A percentile compares a stretch with the other conserved stretches of the same genome.
phyloP scores from a whole-genome alignment of 129 eudicot species.

The Glebionis coronaria region DNA sequence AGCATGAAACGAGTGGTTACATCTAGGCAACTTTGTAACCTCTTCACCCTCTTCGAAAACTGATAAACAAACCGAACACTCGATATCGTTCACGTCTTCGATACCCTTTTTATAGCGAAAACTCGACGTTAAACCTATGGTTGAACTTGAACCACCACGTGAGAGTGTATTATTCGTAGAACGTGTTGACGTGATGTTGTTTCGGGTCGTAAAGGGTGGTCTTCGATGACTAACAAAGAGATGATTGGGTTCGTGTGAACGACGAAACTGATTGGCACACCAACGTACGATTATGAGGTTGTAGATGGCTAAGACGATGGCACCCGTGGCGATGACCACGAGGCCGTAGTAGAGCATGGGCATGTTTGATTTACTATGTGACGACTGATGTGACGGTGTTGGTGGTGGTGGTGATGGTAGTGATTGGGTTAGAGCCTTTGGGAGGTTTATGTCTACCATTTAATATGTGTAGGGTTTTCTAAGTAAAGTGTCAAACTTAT shows the following conservation, averaged over 20 bases:
- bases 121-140: conserved; percentile 25
- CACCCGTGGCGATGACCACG: conserved; percentile 53
- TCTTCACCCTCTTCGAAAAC: conserved; percentile 68
- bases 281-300: conserved; percentile 39
- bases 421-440: conserved; percentile 20
- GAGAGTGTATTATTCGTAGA: conserved; percentile 16
- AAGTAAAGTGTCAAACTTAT: conserved; percentile 9
- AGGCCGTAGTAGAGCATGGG: conserved; percentile 72
- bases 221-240: not conserved
- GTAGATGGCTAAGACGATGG: conserved; percentile 56
- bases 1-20: conserved; percentile 74
- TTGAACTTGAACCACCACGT: conserved; percentile 8
- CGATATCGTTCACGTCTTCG: conserved; percentile 19
- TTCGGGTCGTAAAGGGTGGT: not conserved
- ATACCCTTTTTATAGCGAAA: conserved; percentile 54
- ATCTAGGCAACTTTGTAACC: conserved; percentile 48
- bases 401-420: conserved; percentile 28
- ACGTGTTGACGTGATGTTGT: conserved; percentile 4
- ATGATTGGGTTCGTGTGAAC: conserved; percentile 10
- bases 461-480: conserved; percentile 4
- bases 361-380: conserved; percentile 28
- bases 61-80: conserved; percentile 71
- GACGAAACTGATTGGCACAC: conserved; percentile 37
- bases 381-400: conserved; percentile 3
- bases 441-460: conserved; percentile 24